Percentiles rank a stretch among this genome's conserved stretches.
These are phyloP conservation scores for Populus simonii DNA, from an alignment of 345 rosid genomes.

Conservation along the genomic window DNA sequence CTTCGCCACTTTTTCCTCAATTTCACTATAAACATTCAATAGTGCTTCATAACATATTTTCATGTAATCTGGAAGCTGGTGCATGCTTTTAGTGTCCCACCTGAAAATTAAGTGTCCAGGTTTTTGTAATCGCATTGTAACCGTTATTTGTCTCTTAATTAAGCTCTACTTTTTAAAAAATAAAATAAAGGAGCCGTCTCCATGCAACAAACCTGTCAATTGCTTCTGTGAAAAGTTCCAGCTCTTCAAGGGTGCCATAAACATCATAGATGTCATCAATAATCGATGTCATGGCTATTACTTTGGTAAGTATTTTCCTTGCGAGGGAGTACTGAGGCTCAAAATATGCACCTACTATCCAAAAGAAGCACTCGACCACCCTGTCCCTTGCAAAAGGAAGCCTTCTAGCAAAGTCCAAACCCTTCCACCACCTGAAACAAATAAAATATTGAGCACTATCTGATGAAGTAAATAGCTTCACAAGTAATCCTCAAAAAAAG, in stretches of 20 bases:
- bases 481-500: no score
- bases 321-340: slow-evolving; percentile 27
- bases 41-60: not conserved
- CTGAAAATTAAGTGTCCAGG: not conserved
- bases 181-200: no score
- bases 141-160: no score
- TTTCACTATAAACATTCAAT: not conserved
- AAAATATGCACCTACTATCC: slow-evolving; percentile 28
- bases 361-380: slow-evolving; percentile 38
- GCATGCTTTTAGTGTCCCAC: not conserved
- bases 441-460: not conserved
- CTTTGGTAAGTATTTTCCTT: slow-evolving; percentile 23
- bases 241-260: slow-evolving; percentile 42
- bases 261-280: slow-evolving; percentile 40
- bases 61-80: not conserved
- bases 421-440: slow-evolving; percentile 35
- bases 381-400: slow-evolving; percentile 36
- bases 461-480: not conserved
- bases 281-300: slow-evolving; percentile 21
- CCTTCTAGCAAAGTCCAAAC: slow-evolving; percentile 22
- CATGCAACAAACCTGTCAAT: slow-evolving; percentile 23
- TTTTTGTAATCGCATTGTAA: no score
- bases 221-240: slow-evolving; percentile 29
- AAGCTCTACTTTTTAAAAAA: no score
- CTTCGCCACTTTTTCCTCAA: not conserved